Base-by-base conservation (phyloP, 176 grass and related monocot genomes). In the Aegilops umbellulata region DNA sequence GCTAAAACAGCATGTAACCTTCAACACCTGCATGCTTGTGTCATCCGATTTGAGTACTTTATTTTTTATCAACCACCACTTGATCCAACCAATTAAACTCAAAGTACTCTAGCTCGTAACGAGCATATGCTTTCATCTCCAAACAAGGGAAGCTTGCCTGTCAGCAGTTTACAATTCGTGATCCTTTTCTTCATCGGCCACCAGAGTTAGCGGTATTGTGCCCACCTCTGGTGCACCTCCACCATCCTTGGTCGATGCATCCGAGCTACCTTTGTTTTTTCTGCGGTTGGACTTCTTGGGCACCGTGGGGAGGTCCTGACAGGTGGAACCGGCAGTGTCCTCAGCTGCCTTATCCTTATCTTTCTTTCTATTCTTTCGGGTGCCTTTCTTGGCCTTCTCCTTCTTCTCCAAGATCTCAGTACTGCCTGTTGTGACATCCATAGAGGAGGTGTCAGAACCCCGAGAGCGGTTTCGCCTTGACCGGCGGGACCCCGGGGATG, bases 201-300 rank as follows among this genome's bases (percentile, higher is more conserved):
- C 70, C 10, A 78, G 30, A 55, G 81, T 63, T 27, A 66, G 66
- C 3, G 84, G 60, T 20, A 68, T 23, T 42, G 83, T 41, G 11
- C n/a, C 80, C 71, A 84, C 92, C 66, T 92, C 88, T 25, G 61
- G 31, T 9, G 79, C 67, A 60, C 85, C 69, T 1, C 51, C 83
- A 3, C 78, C 35, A 60, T 69, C 82, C 24, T 87, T 89, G 65
- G 87, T 31, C 4, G 30, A 46, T 11, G 29, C 75, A 35, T 82
- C 86, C 0, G 90, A 79, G 64, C 80, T 74, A 41, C 68, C 83
- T 86, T 95, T 98, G 82, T 72, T 87, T 87, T 87, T 91, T 81
- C 88, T 76, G 47, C 93, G 90, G 67, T 73, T 92, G 29, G 92
- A 88, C 61, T 98, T 91, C 88, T 98, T 98, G 29, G 96, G 96